A percentile compares a stretch with the other conserved stretches of the same genome.
These are phyloP conservation scores for Hemisphaericaspora lyxosophila DNA, from an alignment of 1,139 yeast species.

Conservation along the genomic window DNA sequence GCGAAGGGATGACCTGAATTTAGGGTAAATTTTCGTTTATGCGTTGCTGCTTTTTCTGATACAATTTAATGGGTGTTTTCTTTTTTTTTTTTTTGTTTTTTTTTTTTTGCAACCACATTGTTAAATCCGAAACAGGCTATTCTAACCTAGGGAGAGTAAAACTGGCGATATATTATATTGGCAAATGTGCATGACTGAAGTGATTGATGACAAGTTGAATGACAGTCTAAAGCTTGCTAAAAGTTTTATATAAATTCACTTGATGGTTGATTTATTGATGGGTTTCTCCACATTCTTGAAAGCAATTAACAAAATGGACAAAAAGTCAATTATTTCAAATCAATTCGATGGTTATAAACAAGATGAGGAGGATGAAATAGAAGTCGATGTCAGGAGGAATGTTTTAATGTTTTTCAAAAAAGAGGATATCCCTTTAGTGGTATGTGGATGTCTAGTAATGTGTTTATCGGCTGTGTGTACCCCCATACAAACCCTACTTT, in stretches of 20 bases:
- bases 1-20: too few species aligned
- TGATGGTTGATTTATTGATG: too few species aligned
- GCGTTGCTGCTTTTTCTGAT: too few species aligned
- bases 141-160: too few species aligned
- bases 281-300: too few species aligned
- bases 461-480: conserved; percentile 51
- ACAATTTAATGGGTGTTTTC: too few species aligned
- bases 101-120: conserved; percentile 9
- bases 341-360: background rate
- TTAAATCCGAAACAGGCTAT: conserved; percentile 11
- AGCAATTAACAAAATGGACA: background rate
- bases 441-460: conserved; percentile 25
- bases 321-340: background rate
- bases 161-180: too few species aligned
- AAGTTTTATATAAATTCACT: too few species aligned
- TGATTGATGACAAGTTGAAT: too few species aligned
- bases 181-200: too few species aligned
- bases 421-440: conserved; percentile 24
- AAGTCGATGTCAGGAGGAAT: conserved; percentile 13
- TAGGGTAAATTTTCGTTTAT: too few species aligned
- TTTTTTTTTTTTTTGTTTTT: background rate
- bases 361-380: conserved; percentile 3
- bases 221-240: too few species aligned
- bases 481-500: conserved; percentile 62
- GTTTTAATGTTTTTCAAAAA: conserved; percentile 27